Base-by-base conservation (phyloP, 352 stramenopile genomes). In the Globisporangium emineosum region DNA sequence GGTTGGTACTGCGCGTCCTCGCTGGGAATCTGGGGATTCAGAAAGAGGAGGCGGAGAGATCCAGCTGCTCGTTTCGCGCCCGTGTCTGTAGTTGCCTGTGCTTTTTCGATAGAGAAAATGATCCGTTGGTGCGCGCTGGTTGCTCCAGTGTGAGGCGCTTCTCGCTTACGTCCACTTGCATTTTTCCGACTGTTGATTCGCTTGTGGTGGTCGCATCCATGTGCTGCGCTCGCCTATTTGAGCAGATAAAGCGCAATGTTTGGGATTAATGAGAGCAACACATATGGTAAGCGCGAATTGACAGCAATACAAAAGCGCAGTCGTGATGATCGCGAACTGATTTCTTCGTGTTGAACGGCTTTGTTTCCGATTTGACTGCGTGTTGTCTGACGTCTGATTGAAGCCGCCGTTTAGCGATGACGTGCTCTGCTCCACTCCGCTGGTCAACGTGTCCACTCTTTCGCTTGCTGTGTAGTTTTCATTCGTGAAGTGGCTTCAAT, bases 321-420 rank as follows among this genome's bases (percentile, higher is more conserved):
- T 45, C 37, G 37, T 40, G 33, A 40, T 9, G 33, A 40, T 40
- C 33, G 37, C 33, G 33, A 40, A n/a, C 37, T n/a, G 37, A 45
- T 45, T 27, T 3, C 19, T 40, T 57, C 5, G 2, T 2, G 29
- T 32, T 32, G 29, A 32, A 32, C 5, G 29, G 52, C 29, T 45
- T n/a, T 45, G 17, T 45, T 19, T 45, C 30, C 52, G 52, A 29
- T 17, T 43, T 57, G 17, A 43, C 52, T 43, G 19, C 52, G 52
- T 43, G 52, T 57, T 43, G n/a, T n/a, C n/a, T n/a, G 29, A 30
- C 30, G 9, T 29, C 25, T 17, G 33, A 21, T 29, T 57, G 52
- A 17, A 29, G 27, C 29, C 29, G 23, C 51, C 25, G 27, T 57
- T 57, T 4, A 40, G 33, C 19, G 13, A 42, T 17, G 51, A 45